Base-by-base conservation (phyloP, 306 rosid species). In the Dryas alaskensis region DNA sequence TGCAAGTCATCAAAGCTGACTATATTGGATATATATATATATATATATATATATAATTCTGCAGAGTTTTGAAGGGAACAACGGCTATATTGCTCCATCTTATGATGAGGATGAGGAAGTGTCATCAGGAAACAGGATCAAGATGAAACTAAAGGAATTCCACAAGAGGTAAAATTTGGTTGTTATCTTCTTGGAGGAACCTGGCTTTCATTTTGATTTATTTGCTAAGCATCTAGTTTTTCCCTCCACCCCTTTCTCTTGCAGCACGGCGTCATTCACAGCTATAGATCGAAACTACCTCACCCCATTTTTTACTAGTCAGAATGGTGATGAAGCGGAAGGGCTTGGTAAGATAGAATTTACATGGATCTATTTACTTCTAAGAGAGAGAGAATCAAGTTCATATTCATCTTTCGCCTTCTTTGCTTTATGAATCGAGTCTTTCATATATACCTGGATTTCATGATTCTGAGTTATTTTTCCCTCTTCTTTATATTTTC, bases 301-400 rank as follows among this genome's bases (percentile, higher is more conserved):
- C 47, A 94, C 99, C 70, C 98, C 99, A 62, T 94, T 94, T 89
- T 94, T 94, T 81, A 94, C 97, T 44, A 90, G 90, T 85, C 90
- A 92, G 69, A 94, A 81, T 82, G 99, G 96, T 79, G 95, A 94
- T 62, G 96, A 89, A 7, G 96, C 81, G 10, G 82, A 67, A 16
- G 92, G 75, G 66, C 49, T 83, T 65, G 87, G 98, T 90, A 86
- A 89, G 75, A 78, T 61, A 81, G 78, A 65, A 67, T 77, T 65
- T 76, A 19, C 58, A 17, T 71, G 14, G 40, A 50, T 79, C 47
- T 72, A 31, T 31, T 31, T 31, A 31, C 37, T 31, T 31, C 37
- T 31, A 31, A 31, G 37, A 31, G 37, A 31, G 37, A 31, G 37
- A 31, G 37, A 31, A 31, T 31, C 37, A 31, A 31, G 37, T 31